These are phyloP conservation scores for Nemania serpens DNA, from an alignment of 2,329 filamentous ascomycete species.

Conservation along the genomic window DNA sequence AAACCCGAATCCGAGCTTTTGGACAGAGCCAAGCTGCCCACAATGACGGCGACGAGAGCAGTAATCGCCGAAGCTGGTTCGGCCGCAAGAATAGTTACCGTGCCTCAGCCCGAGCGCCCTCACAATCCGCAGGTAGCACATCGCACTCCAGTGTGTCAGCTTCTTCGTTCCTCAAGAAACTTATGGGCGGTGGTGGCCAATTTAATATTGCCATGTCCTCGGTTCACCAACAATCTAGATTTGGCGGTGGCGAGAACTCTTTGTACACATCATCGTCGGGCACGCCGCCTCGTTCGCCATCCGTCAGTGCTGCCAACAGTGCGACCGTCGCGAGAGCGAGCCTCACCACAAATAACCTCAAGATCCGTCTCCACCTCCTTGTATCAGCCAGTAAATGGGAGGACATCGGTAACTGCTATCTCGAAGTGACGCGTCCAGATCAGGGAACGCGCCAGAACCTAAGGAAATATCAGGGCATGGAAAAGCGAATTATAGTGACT, in stretches of 20 bases:
- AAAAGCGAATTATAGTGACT: constrained; percentile 84
- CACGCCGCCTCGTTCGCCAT: constrained; percentile 60
- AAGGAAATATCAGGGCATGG: constrained; percentile 66
- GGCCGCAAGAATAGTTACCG: constrained; percentile 69
- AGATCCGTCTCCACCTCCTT: constrained; percentile 83
- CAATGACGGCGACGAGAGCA: constrained; percentile 54
- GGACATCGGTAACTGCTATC: constrained; percentile 81
- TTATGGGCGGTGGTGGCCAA: constrained; percentile 71
- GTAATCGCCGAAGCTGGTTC: constrained; percentile 60
- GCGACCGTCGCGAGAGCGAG: constrained; percentile 53
- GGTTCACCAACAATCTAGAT: constrained; percentile 63
- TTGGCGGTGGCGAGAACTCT: constrained; percentile 59
- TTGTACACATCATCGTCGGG: constrained; percentile 63
- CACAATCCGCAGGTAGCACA: constrained; percentile 72
- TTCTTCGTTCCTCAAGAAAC: constrained; percentile 75
- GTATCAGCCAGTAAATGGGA: constrained; percentile 82
- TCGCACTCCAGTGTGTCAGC: constrained; percentile 67
- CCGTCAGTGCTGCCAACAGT: constrained; percentile 58
- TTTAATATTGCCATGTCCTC: constrained; percentile 87
- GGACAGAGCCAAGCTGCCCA: constrained; percentile 59
- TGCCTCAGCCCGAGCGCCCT: constrained; percentile 64
- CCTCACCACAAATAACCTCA: constrained; percentile 76
- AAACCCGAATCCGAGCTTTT: constrained; percentile 73
- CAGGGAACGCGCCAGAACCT: constrained; percentile 63
- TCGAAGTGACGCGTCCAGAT: constrained; percentile 81